Evolutionary conservation across 192 early-diverging fungal genomes (phyloP), one percentile per base, ranked within the genome.

Genomic region (Hyaloraphidium curvatum): DNA sequence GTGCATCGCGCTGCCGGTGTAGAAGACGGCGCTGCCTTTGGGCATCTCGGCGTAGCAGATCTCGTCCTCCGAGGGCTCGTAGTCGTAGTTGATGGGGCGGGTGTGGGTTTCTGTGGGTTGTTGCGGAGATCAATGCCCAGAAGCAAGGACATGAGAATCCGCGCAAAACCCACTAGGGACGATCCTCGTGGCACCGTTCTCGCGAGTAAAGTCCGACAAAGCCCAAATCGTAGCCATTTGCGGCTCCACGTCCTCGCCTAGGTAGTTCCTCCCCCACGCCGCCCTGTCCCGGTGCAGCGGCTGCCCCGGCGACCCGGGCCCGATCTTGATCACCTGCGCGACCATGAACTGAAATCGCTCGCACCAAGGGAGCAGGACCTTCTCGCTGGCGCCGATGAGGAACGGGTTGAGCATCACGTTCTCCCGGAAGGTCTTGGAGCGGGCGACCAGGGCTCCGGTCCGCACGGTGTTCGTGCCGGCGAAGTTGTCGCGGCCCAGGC

Each of bases 1-100:
- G 43, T 48, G 43, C 7, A 48, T 48, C 11, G 43, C 43, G 19
- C 17, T 22, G 43, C 43, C 43, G 7, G 43, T 48, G 25, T 48
- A 48, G 25, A 48, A 48, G 7, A 48, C 43, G 43, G 43, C 43
- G 23, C 17, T 22, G 43, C 43, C 43, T 48, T 11, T 25, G 5
- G 43, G 43, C 43, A 48, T 48, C 23, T 48, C 43, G 14, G 43
- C 43, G 43, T 48, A 48, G 43, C 43, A 48, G 43, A 48, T 48
- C 4, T 48, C 14, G 23, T 11, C 9, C 4, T 48, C 43, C 7
- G 19, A 22, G 9, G 43, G 43, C 19, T 48, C 25, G 11, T 22
- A 21, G 7, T 7, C 11, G 43, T 48, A 48, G 19, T 48, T 25
- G 23, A 48, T 14, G 11, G 43, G 43, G 19, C 43, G 43, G 5